Evolutionary conservation across 805 yeast species (phyloP).

Genomic region (Saccharomycopsis sp.): DNA sequence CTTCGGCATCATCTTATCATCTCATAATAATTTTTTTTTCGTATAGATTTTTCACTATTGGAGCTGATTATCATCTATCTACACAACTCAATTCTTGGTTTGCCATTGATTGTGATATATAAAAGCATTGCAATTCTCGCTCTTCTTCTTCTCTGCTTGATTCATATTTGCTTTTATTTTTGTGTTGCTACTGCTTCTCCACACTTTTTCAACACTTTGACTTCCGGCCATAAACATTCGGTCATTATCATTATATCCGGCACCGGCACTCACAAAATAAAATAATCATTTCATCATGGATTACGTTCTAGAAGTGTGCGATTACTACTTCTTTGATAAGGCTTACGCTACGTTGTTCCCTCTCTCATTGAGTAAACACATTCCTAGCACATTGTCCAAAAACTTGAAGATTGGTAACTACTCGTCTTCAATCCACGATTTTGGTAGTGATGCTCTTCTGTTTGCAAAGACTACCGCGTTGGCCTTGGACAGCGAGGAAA

Average conservation of each 20-base stretch:
- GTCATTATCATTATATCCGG: slow-evolving; percentile 8
- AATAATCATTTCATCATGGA: slow-evolving; percentile 52
- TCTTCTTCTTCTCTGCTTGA: not conserved
- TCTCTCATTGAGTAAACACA: slow-evolving; percentile 36
- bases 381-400: slow-evolving; percentile 27
- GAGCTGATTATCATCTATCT: not conserved
- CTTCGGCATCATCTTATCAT: not conserved
- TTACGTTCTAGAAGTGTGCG: slow-evolving; percentile 76
- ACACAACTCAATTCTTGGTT: no score
- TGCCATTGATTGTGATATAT: not conserved
- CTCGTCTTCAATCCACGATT: slow-evolving; percentile 17
- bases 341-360: slow-evolving; percentile 69
- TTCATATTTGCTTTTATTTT: not conserved
- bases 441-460: not conserved
- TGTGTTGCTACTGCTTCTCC: not conserved
- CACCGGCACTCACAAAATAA: no score
- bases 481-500: not conserved
- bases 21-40: not conserved
- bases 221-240: not conserved
- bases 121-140: not conserved
- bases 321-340: slow-evolving; percentile 67
- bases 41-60: not conserved
- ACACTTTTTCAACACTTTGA: not conserved
- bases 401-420: slow-evolving; percentile 22
- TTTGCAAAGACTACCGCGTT: slow-evolving; percentile 3